Conservation (phyloP, 1,284 basidiomycete genomes). For the Cyathus olla region DNA sequence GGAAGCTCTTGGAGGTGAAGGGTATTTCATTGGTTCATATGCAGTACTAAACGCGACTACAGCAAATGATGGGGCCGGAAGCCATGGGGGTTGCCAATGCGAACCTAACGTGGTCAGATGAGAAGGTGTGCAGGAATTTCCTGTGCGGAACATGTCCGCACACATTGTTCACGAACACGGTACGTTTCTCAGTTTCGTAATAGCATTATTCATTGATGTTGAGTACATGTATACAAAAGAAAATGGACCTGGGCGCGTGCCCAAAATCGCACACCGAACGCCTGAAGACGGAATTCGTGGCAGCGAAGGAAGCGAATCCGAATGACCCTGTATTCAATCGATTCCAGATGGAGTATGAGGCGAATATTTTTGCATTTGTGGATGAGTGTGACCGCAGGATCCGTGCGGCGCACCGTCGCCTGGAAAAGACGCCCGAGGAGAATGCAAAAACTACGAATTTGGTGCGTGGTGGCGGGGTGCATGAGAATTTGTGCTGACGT, state of each 20-base stretch:
- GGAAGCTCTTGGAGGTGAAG: conserved; percentile 89
- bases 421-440: conserved; percentile 99
- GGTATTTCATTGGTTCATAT: neutral
- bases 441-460: conserved; percentile 98
- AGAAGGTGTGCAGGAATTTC: conserved; percentile 99
- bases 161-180: conserved; percentile 98
- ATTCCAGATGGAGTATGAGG: conserved; percentile 95
- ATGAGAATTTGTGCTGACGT: conserved; percentile 3
- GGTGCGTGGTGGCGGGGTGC: conserved; percentile 49
- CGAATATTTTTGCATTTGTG: conserved; percentile 95
- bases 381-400: conserved; percentile 99
- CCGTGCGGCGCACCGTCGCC: conserved; percentile 89
- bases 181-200: conserved; percentile 57
- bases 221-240: conserved; percentile 69
- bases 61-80: conserved; percentile 99
- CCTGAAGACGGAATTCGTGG: conserved; percentile 91
- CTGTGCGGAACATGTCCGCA: conserved; percentile 98
- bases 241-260: conserved; percentile 99
- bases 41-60: conserved; percentile 3
- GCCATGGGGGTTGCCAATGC: conserved; percentile 95
- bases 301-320: conserved; percentile 81
- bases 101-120: conserved; percentile 95
- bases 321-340: conserved; percentile 83
- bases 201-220: too few relatives aligned
- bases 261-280: conserved; percentile 97